Evolutionary conservation across 495 filamentous ascomycete species (phyloP).

Genomic region (Lasiosphaeria hispida): DNA sequence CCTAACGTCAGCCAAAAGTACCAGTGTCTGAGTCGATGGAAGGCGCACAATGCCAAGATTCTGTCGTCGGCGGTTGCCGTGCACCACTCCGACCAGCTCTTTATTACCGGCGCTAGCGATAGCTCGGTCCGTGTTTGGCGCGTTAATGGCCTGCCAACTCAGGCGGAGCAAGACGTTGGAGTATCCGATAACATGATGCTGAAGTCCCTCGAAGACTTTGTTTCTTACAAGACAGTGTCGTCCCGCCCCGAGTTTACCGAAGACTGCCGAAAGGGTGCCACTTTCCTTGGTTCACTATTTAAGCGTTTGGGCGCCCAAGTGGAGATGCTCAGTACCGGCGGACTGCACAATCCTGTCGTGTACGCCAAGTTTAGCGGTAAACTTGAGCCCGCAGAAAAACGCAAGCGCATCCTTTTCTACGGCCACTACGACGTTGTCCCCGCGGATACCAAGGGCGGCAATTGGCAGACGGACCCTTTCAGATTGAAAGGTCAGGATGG

Average conservation of each 20-base stretch:
- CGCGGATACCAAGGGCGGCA: conserved; percentile 71
- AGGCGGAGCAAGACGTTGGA: conserved; percentile 30
- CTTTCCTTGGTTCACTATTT: conserved; percentile 82
- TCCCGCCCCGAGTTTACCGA: conserved; percentile 76
- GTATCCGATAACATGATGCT: conserved; percentile 69
- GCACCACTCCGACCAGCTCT: conserved; percentile 66
- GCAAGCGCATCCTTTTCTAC: conserved; percentile 92
- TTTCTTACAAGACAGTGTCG: conserved; percentile 88
- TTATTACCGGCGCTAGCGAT: conserved; percentile 94
- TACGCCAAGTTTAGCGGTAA: conserved; percentile 82
- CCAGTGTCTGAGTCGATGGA: conserved; percentile 77
- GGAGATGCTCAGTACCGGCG: conserved; percentile 74
- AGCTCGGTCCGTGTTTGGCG: conserved; percentile 87
- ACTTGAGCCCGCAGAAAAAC: conserved; percentile 47
- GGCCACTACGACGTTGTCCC: conserved; percentile 99
- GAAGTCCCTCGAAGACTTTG: conserved; percentile 75
- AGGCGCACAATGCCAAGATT: conserved; percentile 81
- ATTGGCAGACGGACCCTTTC: conserved; percentile 87
- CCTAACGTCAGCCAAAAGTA: conserved; percentile 87
- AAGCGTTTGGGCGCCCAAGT: conserved; percentile 87
- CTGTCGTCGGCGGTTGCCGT: conserved; percentile 78
- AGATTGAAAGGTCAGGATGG: conserved; percentile 80
- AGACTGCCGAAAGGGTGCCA: conserved; percentile 90
- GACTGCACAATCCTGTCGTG: conserved; percentile 79
- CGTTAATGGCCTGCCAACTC: conserved; percentile 56